These are phyloP conservation scores for Aspergillus ruber DNA, from an alignment of 2,329 filamentous ascomycete genomes.

Conservation along the genomic window DNA sequence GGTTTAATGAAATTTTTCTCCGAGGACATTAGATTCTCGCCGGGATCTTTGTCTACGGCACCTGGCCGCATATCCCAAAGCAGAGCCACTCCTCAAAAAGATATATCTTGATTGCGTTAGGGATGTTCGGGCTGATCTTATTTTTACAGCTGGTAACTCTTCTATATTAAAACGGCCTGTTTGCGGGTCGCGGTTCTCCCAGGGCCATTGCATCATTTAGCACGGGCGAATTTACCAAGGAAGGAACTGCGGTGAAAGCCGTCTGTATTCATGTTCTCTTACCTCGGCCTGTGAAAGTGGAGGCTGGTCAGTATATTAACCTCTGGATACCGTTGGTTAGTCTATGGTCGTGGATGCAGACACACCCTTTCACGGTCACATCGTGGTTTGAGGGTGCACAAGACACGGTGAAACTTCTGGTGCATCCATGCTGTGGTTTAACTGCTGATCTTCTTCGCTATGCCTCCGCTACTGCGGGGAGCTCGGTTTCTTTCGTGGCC, in stretches of 20 bases:
- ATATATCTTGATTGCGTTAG: neutral
- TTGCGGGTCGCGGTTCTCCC: neutral
- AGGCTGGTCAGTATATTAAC: conserved; percentile 12
- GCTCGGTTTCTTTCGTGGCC: conserved; percentile 16
- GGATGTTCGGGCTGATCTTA: neutral
- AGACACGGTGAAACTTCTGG: conserved; percentile 25
- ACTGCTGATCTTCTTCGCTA: conserved; percentile 18
- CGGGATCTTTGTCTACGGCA: neutral
- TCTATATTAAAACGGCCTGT: neutral
- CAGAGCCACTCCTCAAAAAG: too few relatives aligned
- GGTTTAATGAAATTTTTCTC: neutral
- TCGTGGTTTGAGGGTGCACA: conserved; percentile 12
- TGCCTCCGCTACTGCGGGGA: conserved; percentile 3
- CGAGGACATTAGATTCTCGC: neutral
- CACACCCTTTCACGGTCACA: conserved; percentile 13
- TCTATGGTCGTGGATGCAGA: conserved; percentile 11
- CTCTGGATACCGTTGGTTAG: conserved; percentile 11
- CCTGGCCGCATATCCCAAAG: neutral
- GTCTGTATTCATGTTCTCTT: too few relatives aligned
- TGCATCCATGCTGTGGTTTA: conserved; percentile 23
- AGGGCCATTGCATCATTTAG: neutral
- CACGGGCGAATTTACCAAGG: neutral
- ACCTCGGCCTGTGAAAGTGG: neutral
- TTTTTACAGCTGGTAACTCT: neutral
- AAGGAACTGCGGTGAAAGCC: too few relatives aligned